Evolutionary conservation across 2,329 filamentous ascomycete genomes (phyloP), one percentile per base, ranked within the genome.

Genomic region (Fusarium tricinctum): DNA sequence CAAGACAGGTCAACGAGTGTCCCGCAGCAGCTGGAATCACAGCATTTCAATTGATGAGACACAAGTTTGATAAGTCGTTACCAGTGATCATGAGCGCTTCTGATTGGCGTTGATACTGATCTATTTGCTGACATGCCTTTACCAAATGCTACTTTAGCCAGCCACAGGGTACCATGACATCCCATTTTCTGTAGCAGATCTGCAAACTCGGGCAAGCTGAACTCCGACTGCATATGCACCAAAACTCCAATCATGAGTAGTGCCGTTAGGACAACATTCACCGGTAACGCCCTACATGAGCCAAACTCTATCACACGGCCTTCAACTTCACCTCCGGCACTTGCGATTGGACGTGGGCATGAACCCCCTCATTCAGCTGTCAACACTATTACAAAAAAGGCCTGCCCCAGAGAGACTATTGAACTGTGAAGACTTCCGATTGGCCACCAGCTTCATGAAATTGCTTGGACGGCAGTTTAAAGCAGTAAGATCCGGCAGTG

Each of bases 81-180:
- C n/a, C 32, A 38, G 2, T n/a, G 3, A 33, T 20, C 6, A 23
- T 6, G 1, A 1, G 8, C 4, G 6, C 4, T 8, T 3, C 0
- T 22, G 2, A 51, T 35, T 28, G 30, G 38, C 10, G 6, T 5
- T 15, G n/a, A 10, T n/a, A 8, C 5, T 23, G 23, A 42, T 51
- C 26, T 53, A 57, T 57, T 56, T n/a, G 54, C 54, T 53, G 23
- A 53, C 30, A 38, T 38, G 47, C 47, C 12, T 50, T 10, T n/a
- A 7, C 4, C 7, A 7, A 30, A 30, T 30, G 28, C 28, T 30
- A 30, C 28, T 10, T 13, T 30, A 30, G 28, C 28, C 28, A 30
- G 28, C 28, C 28, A 30, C 28, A 5, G 28, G 10, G 4, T 13
- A 30, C 5, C 28, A 30, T 30, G 10, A 13, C 28, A 30, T 30